Evolutionary conservation across 371 early-diverging fungal genomes (phyloP), one percentile per base, ranked within the genome.

Genomic region (Actinomortierella wolfii): DNA sequence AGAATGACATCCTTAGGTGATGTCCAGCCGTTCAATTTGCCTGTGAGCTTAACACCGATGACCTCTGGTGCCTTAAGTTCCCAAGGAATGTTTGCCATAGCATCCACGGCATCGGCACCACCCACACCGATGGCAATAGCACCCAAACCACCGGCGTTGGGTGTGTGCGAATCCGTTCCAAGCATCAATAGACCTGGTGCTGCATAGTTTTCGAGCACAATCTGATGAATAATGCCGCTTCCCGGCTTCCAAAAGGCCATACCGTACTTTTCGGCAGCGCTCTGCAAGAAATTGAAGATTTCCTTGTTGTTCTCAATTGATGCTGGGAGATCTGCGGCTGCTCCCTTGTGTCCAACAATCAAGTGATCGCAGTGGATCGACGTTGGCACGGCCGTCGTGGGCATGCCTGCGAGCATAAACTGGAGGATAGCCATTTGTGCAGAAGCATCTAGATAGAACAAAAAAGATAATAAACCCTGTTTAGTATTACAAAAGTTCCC

Each of bases 31-130:
- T 77, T 81, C 50, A 97, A 59, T 63, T 86, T 83, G 40, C 98
- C 98, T 41, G 90, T 92, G 61, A 97, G 79, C 68, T 92, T 93
- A 54, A 97, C 91, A 79, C 98, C 98, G 80, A 96, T 86, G 21
- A 96, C 89, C 59, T 95, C 91, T 29, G 97, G 98, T 44, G 92
- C 89, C 80, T 94, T 94, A 50, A 96, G 76, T 77, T 96, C 96
- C 95, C 96, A 96, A 47, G 95, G 94, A 69, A 96, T 93, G 67
- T 83, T 81, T 39, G 94, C 94, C 94, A 96, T 94, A 24, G 91
- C 96, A 80, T 96, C 96, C 34, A 96, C 95, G 54, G 95, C 96
- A 78, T 96, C 96, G 41, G 95, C 95, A 75, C 96, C 96, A 65
- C 96, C 96, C 53, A 96, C 95, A 83, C 96, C 96, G 60, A 96